phyloP scores from a whole-genome alignment of 2,329 filamentous ascomycete species.

The Arthrocladium fulminans region DNA sequence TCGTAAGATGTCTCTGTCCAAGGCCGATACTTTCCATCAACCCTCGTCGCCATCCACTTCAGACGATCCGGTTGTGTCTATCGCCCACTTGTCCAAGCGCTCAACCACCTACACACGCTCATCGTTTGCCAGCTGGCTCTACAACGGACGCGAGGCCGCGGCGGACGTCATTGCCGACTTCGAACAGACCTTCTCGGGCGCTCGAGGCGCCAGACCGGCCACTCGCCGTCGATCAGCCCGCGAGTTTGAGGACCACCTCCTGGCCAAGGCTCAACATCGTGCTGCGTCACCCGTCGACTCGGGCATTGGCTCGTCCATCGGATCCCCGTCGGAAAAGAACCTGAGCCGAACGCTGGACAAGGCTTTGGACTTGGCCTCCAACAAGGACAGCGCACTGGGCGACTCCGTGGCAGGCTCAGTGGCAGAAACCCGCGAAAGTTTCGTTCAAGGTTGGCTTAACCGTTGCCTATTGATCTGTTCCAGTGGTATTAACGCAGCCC shows the following conservation, averaged over 20 bases:
- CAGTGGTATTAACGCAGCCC: conserved; percentile 18
- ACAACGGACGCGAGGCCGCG: conserved; percentile 62
- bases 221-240: conserved; percentile 18
- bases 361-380: conserved; percentile 33
- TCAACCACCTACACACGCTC: conserved; percentile 50
- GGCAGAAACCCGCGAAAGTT: conserved; percentile 17
- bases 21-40: conserved; percentile 57
- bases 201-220: conserved; percentile 30
- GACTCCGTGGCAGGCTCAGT: conserved; percentile 21
- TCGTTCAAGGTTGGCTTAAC: conserved; percentile 25
- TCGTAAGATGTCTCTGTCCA: conserved; percentile 51
- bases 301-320: conserved; percentile 76
- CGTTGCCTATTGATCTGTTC: conserved; percentile 22
- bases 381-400: conserved; percentile 21
- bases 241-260: conserved; percentile 16
- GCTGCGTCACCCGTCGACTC: conserved; percentile 65
- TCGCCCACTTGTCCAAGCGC: conserved; percentile 49
- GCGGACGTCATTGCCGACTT: conserved; percentile 62
- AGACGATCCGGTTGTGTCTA: conserved; percentile 36
- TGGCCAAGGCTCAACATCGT: conserved; percentile 35
- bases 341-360: conserved; percentile 29
- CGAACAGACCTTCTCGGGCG: conserved; percentile 51
- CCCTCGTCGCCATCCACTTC: conserved; percentile 34
- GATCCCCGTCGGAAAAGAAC: conserved; percentile 42
- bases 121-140: conserved; percentile 26